Base-by-base conservation (phyloP, 148 eudicot species). In the Chenopodium berlandieri region DNA sequence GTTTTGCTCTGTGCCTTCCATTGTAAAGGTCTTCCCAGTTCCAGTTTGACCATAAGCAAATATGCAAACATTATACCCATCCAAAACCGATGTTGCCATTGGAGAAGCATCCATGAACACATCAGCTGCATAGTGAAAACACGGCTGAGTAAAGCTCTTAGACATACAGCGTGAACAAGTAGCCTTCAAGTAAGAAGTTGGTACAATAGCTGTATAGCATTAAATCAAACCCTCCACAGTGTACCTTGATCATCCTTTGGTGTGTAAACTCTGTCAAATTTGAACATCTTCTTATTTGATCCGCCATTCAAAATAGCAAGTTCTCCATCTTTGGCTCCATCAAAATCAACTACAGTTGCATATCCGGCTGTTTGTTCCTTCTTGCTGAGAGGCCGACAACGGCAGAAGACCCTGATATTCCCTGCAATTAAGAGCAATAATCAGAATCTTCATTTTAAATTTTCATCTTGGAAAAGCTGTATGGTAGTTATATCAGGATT, bases 41-140 rank as follows among this genome's bases (percentile, higher is more conserved):
- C 99, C 99, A 2, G 97, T 95, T 88, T 95, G 97, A 23, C 97
- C 97, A 81, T 95, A 95, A 70, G 99, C 99, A 90, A 95, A 95
- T 68, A 95, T 95, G 77, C 98, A 95, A 1, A 95, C 97, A 79
- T 95, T 95, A 87, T 90, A 95, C 48, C 99, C 99, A 81, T 95
- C 99, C 83, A 95, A 89, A 46, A 95, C 97, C 0, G 97, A 95
- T 22, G 86, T 89, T 56, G 92, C 99, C 97, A 95, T 84, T 22
- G 99, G 97, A 56, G 91, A 91, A 84, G 99, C 98, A 89, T 95
- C 97, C 48, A 86, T 86, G 79, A 91, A 95, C 50, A 95, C 97
- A 71, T 95, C 95, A 87, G 83, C 98, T 95, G 90, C 77, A 75
- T 60, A 81, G 14, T 1, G 58, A 60, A 83, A 79, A 84, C 82